Evolutionary conservation across 305 asterid genomes (phyloP).

Genomic region (Solanum aculeatissimum): DNA sequence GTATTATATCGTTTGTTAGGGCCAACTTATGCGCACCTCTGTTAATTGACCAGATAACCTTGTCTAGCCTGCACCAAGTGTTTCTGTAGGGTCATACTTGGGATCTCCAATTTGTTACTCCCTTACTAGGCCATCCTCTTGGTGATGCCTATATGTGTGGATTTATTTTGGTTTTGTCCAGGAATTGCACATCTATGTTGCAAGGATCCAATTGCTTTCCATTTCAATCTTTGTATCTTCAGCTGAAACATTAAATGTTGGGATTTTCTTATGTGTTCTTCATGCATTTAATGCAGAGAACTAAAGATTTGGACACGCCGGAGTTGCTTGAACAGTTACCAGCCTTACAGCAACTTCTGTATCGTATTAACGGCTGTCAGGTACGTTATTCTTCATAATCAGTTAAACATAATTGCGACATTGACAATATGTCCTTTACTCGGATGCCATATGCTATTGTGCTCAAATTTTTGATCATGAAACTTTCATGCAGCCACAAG

Average conservation of each 20-base stretch:
- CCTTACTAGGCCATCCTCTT: neutral
- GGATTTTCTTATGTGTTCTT: neutral
- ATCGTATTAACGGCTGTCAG: slow-evolving; percentile 90
- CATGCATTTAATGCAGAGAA: slow-evolving; percentile 42
- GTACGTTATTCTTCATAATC: slow-evolving; percentile 21
- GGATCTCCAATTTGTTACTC: neutral
- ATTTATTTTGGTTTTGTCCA: neutral
- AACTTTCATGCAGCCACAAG: slow-evolving; percentile 79
- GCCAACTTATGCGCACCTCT: neutral
- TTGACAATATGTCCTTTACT: neutral
- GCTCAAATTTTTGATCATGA: slow-evolving; percentile 10
- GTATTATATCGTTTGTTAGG: neutral
- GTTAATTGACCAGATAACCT: neutral
- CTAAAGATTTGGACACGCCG: slow-evolving; percentile 55
- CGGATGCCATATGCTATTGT: neutral
- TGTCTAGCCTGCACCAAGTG: neutral
- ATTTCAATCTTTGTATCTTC: neutral
- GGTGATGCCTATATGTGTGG: neutral
- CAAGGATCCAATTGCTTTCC: neutral
- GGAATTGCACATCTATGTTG: neutral
- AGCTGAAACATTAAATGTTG: neutral
- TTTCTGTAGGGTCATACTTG: neutral
- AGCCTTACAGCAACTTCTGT: slow-evolving; percentile 75
- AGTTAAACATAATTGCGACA: neutral
- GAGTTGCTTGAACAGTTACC: slow-evolving; percentile 65